Evolutionary conservation across 495 filamentous ascomycete genomes (phyloP), one percentile per base, ranked within the genome.

Genomic region (Penicillium flavigenum): DNA sequence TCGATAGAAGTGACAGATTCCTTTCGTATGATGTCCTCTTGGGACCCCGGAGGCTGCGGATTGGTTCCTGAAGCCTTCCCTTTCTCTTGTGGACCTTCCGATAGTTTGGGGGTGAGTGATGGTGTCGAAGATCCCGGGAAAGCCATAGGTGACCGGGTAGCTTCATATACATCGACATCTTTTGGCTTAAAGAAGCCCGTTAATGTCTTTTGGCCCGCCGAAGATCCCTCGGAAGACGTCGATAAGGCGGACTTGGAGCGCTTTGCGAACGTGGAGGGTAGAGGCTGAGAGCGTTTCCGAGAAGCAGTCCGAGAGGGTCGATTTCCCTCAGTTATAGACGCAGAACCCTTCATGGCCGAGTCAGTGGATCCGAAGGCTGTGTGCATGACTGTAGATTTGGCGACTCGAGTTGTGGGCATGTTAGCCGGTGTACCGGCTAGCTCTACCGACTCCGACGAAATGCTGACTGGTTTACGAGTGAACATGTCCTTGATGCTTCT

Each of bases 401-500:
- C 17, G n/a, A 46, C 11, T n/a, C 56, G 47, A 44, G 32, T 36
- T 5, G 54, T 53, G 9, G 51, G 43, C 8, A 47, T 8, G 8
- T 48, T 16, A 31, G 58, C 22, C 19, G 53, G 5, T 5, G 50
- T 10, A 16, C 43, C 51, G 29, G 49, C 31, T 1, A 34, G 39
- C 12, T 58, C 26, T 1, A 27, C 27, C 3, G 52, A 31, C 7
- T 27, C 44, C 9, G 46, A 43, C 16, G 48, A 51, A 17, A 17
- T 20, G 14, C 36, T 54, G 10, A 69, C 51, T 52, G 79, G 81
- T 66, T 84, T 91, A 36, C 76, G 80, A 20, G 75, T 67, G 61
- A 98, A 96, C 92, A 98, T 96, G 59, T 96, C 92, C 56, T 88
- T 91, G 64, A 98, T 96, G 64, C 76, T 96, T 58, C 84, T 81